Conservation (phyloP, 2,329 filamentous ascomycete species). For the Bipolaris cookei region DNA sequence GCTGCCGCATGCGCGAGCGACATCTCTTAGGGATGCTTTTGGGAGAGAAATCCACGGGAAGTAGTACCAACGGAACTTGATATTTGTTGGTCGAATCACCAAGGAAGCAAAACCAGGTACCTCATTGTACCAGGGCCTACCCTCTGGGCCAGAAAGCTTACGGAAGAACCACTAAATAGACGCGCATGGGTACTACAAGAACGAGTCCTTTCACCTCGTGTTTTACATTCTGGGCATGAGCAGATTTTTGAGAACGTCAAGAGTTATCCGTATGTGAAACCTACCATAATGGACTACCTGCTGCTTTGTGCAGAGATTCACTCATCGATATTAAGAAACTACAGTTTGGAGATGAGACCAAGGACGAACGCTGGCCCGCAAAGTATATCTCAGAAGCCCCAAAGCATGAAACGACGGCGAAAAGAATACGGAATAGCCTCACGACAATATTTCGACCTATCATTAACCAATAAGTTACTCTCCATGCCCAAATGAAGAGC, state of each 20-base stretch:
- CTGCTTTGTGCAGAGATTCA: not conserved
- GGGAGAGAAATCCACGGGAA: not conserved
- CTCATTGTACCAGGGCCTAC: not conserved
- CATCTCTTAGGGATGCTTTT: constrained; percentile 3
- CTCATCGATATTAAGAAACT: constrained; percentile 8
- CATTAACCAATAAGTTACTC: not conserved
- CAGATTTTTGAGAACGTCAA: constrained; percentile 33
- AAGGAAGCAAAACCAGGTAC: not conserved
- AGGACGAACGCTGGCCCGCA: constrained; percentile 8
- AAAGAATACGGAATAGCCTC: not conserved
- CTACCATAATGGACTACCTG: constrained; percentile 1
- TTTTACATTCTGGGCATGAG: constrained; percentile 22
- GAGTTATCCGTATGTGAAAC: constrained; percentile 18
- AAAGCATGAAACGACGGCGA: not conserved
- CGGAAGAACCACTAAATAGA: constrained; percentile 7
- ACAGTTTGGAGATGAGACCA: constrained; percentile 3
- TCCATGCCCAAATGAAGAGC: not conserved
- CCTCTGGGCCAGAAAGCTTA: not conserved
- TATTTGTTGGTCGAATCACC: not conserved
- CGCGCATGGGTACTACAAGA: constrained; percentile 19
- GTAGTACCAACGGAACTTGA: not conserved
- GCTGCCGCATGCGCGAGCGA: not conserved
- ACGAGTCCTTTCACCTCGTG: constrained; percentile 24
- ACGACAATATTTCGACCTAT: not conserved
- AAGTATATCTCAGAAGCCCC: not conserved